Base-by-base conservation (phyloP, 441 rosid genomes). In the Erodium texanum region DNA sequence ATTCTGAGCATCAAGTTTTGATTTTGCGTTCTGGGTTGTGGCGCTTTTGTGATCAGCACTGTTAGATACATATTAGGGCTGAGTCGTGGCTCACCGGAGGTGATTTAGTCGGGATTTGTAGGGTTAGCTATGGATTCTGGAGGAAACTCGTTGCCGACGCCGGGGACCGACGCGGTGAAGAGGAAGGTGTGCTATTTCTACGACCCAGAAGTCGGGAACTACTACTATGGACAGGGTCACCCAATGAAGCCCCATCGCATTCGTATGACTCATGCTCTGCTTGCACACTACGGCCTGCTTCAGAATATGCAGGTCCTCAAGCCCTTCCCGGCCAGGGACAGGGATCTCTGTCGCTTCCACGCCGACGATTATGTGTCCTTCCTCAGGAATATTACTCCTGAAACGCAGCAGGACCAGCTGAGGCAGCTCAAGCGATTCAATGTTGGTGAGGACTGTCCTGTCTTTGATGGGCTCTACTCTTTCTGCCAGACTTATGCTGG, bases 241-340 rank as follows among this genome's bases (percentile, higher is more conserved):
- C 86, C 91, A 22, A 86, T 86, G 95, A 85, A 87, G 77, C 92
- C 92, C 71, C 90, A 82, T 70, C 75, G 89, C 58, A 83, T 81
- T 76, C 83, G 86, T 29, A 86, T 88, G 90, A 85, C 89, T 34
- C 92, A 87, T 79, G 85, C 81, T 73, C 77, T 89, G 64, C 76
- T 89, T 68, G 82, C 79, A 69, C 87, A 78, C 74, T 81, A 91
- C 76, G 64, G 78, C 32, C 97, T 91, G 78, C 93, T 89, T 81
- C 96, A 90, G 68, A 93, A 85, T 36, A 74, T 91, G 80, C 96
- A 91, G 80, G 79, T 89, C 82, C 81, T 79, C 77, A 89, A 90
- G 41, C 97, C 97, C 14, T 81, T 80, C 74, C 93, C 86, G 23
- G 96, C 90, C 23, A 82, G 71, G 7, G 74, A 85, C 41, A 10